Percentiles rank a stretch among this genome's conserved stretches.
Conservation (phyloP, 2,329 filamentous ascomycete species). For the Talaromyces sp. region DNA sequence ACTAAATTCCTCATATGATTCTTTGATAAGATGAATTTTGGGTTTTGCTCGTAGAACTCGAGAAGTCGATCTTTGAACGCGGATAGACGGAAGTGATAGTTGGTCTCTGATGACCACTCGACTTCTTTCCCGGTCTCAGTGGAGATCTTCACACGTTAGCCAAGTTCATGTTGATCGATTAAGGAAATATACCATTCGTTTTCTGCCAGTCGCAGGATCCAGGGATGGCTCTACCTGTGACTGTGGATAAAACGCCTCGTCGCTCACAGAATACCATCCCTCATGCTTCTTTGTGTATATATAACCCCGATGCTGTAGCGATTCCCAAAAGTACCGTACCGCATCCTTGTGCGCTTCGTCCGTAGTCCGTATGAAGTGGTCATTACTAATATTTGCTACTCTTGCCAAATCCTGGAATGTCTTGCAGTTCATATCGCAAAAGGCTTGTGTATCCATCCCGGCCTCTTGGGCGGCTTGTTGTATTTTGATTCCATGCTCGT, state of each 20-base stretch:
- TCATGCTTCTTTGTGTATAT: slow-evolving; percentile 84
- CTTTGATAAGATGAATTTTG: slow-evolving; percentile 70
- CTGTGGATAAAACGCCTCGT: slow-evolving; percentile 92
- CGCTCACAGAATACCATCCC: slow-evolving; percentile 95
- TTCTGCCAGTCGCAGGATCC: slow-evolving; percentile 76
- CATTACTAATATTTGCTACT: slow-evolving; percentile 67
- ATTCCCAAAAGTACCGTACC: slow-evolving; percentile 84
- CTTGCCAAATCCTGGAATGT: slow-evolving; percentile 73
- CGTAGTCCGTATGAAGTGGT: slow-evolving; percentile 91
- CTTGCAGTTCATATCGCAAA: slow-evolving; percentile 80
- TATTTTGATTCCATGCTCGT: slow-evolving; percentile 94
- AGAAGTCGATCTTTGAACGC: slow-evolving; percentile 75
- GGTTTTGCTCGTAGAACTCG: slow-evolving; percentile 73
- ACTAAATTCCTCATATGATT: slow-evolving; percentile 55
- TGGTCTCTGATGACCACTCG: slow-evolving; percentile 88
- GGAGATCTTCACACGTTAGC: slow-evolving; percentile 51
- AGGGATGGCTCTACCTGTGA: slow-evolving; percentile 69
- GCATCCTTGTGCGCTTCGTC: slow-evolving; percentile 76
- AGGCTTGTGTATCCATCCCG: slow-evolving; percentile 63
- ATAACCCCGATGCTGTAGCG: slow-evolving; percentile 70
- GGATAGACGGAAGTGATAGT: slow-evolving; percentile 92
- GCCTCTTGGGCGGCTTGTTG: slow-evolving; percentile 1
- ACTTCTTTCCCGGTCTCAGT: slow-evolving; percentile 88
- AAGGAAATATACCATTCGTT: slow-evolving; percentile 61
- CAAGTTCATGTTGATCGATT: not conserved